These are phyloP conservation scores for Aspergillus caelatus DNA, from an alignment of 2,329 filamentous ascomycete genomes.

Conservation along the genomic window DNA sequence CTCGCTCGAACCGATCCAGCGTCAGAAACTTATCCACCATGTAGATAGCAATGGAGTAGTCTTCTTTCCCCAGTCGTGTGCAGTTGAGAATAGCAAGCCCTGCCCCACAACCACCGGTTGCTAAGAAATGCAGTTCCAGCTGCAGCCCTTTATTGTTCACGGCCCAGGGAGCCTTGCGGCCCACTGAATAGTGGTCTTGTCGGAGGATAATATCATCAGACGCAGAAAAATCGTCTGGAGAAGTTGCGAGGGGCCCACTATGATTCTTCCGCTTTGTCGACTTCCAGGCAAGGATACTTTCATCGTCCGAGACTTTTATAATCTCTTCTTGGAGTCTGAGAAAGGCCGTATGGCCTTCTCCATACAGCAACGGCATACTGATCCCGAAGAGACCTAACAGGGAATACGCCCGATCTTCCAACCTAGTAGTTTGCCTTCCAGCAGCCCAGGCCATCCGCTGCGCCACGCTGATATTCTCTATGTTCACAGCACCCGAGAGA, in stretches of 20 bases:
- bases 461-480: conserved; percentile 24
- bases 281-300: conserved; percentile 16
- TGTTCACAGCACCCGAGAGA: neutral
- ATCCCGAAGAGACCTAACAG: conserved; percentile 50
- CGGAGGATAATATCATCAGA: neutral
- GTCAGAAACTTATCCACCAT: too few species aligned
- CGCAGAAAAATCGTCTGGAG: neutral
- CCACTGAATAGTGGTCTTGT: neutral
- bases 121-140: neutral
- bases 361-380: conserved; percentile 50
- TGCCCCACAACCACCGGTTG: too few species aligned
- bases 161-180: neutral
- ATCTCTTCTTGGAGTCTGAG: conserved; percentile 19
- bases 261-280: too few species aligned
- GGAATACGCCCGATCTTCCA: conserved; percentile 50
- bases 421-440: conserved; percentile 32
- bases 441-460: conserved; percentile 47
- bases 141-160: neutral
- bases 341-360: conserved; percentile 32
- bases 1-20: too few species aligned
- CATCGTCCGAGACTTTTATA: conserved; percentile 14
- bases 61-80: too few species aligned
- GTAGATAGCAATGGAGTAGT: too few species aligned
- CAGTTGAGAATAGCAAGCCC: too few species aligned
- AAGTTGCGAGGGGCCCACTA: neutral